Base-by-base conservation (phyloP, 441 rosid genomes). In the Jatropha multifida region DNA sequence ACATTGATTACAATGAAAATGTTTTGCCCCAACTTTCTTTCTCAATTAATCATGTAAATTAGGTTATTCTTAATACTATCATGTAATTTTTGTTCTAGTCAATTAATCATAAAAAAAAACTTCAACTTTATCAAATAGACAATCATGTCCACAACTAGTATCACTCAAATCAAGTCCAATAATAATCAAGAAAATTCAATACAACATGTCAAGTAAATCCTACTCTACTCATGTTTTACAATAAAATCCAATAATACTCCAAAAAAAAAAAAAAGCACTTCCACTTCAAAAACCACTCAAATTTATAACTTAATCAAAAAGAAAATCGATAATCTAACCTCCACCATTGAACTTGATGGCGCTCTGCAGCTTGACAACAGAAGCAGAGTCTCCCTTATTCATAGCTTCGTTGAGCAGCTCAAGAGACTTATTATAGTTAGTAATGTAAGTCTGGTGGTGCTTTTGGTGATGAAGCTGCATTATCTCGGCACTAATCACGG, bases 331-430 rank as follows among this genome's bases (percentile, higher is more conserved):
- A 23, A 58, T 9, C 27, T 20, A 14, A 95, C 98, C 98, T 92
- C 99, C 97, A 70, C 98, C 98, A 69, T 96, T 96, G 88, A 96
- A 96, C 81, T 94, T 96, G 90, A 96, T 88, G 78, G 97, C 90
- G 86, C 90, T 87, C 83, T 96, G 99, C 74, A 94, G 68, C 84
- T 86, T 82, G 48, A 87, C 92, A 20, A 89, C 86, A 44, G 97
- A 67, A 32, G 93, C 79, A 37, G 97, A 54, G 32, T 92, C 97
- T 49, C 94, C 97, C 63, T 90, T 92, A 72, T 63, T 74, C 2
- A 86, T 74, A 51, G 98, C 95, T 18, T 90, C 86, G 52, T 89
- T 78, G 20, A 95, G 97, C 82, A 88, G 90, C 87, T 94, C 92
- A 11, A 92, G 88, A 40, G 97, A 88, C 83, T 91, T 94, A 81